Conservation (phyloP, 2,329 filamentous ascomycete genomes). For the Dryadomyces quercus-mongolicae region DNA sequence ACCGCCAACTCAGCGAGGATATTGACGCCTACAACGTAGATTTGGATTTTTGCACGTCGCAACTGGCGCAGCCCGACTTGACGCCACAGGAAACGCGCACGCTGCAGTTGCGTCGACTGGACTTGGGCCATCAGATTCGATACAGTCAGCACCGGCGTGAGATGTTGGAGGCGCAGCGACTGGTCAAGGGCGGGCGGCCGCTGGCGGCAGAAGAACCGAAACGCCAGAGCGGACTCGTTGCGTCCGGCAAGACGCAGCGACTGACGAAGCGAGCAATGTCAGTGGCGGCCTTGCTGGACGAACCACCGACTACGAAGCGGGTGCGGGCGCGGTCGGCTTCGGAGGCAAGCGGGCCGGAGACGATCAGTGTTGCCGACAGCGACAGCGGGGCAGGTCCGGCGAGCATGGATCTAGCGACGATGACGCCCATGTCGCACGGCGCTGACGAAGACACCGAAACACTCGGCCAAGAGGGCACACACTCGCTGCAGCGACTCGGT, state of each 20-base stretch:
- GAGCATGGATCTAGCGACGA: background rate
- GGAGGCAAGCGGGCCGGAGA: constrained; percentile 7
- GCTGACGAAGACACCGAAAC: constrained; percentile 8
- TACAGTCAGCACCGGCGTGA: constrained; percentile 28
- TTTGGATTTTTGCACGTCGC: constrained; percentile 26
- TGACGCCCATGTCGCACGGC: background rate
- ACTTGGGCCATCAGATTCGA: constrained; percentile 31
- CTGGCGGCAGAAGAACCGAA: background rate
- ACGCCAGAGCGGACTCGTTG: background rate
- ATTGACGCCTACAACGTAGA: constrained; percentile 29
- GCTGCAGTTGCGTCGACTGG: constrained; percentile 28
- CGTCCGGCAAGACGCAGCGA: background rate
- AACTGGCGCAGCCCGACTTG: constrained; percentile 21
- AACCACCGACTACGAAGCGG: background rate
- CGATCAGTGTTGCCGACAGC: constrained; percentile 7
- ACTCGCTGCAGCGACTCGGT: constrained; percentile 27
- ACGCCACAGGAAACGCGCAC: constrained; percentile 28
- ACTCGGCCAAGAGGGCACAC: constrained; percentile 9
- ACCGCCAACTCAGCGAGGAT: constrained; percentile 28
- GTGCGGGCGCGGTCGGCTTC: constrained; percentile 5
- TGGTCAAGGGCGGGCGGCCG: constrained; percentile 6
- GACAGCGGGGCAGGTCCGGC: background rate
- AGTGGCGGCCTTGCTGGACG: background rate
- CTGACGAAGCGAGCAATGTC: background rate
- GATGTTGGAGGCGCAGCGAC: constrained; percentile 15